These are phyloP conservation scores for Camelina hispida DNA, from an alignment of 345 rosid species.

Conservation along the genomic window DNA sequence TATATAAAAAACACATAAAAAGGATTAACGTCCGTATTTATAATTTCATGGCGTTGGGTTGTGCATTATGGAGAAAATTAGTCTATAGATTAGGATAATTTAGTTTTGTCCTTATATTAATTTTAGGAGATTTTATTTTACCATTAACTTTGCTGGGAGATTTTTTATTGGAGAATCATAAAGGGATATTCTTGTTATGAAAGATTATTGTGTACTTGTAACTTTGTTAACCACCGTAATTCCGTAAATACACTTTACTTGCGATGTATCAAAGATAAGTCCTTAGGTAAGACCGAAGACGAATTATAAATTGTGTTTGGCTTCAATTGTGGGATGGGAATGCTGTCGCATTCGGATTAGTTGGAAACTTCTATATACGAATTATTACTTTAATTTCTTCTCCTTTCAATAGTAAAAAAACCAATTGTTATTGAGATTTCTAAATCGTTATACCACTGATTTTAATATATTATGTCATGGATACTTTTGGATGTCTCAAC, in stretches of 20 bases:
- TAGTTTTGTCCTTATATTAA: slow-evolving; percentile 19
- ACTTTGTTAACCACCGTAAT: slow-evolving; percentile 7
- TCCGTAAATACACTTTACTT: neutral
- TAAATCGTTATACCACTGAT: slow-evolving; percentile 1
- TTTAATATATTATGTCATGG: neutral
- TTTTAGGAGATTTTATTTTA: slow-evolving; percentile 4
- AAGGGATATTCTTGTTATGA: slow-evolving; percentile 15
- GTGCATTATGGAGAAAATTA: slow-evolving; percentile 42
- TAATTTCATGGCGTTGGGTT: slow-evolving; percentile 30
- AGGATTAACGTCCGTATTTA: slow-evolving; percentile 36
- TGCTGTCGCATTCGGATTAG: slow-evolving; percentile 33
- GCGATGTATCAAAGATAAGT: neutral
- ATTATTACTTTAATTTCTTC: neutral
- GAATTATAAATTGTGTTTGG: slow-evolving; percentile 9
- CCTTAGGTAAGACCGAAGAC: neutral
- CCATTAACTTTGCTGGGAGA: neutral
- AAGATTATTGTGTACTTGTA: slow-evolving; percentile 2
- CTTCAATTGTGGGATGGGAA: neutral
- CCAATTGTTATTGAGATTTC: neutral
- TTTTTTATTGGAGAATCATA: neutral
- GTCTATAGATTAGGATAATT: slow-evolving; percentile 26
- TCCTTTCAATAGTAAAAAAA: neutral
- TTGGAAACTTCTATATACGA: slow-evolving; percentile 31
- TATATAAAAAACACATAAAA: slow-evolving; percentile 31
- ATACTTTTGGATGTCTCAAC: slow-evolving; percentile 12